A percentile compares a stretch with the other conserved stretches of the same genome.
These are phyloP conservation scores for Boletus speciosus DNA, from an alignment of 768 basidiomycete genomes.

Conservation along the genomic window DNA sequence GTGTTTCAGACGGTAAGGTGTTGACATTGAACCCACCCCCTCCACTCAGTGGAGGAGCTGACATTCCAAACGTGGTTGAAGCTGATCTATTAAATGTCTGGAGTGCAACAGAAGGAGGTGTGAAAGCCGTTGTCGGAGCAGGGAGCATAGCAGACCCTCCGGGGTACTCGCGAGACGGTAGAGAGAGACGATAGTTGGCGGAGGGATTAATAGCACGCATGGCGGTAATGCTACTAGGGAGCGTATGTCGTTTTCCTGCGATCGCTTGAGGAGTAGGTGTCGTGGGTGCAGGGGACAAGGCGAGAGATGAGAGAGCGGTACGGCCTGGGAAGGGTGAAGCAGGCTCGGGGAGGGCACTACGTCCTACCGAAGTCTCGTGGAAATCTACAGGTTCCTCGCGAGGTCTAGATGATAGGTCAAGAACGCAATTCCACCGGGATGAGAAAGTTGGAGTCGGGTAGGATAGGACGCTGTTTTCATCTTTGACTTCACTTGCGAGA, in stretches of 20 bases:
- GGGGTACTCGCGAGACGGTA: constrained; percentile 27
- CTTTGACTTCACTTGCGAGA: constrained; percentile 23
- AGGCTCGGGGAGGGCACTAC: constrained; percentile 63
- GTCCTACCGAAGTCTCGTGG: constrained; percentile 16
- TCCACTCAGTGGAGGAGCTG: constrained; percentile 31
- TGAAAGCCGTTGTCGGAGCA: constrained; percentile 16
- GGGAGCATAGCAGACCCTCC: constrained; percentile 10
- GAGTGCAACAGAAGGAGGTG: constrained; percentile 36
- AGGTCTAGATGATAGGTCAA: constrained; percentile 59
- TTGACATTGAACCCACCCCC: background rate
- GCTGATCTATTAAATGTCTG: constrained; percentile 30
- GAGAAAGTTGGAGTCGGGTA: constrained; percentile 76
- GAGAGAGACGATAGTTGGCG: constrained; percentile 21
- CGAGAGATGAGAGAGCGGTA: constrained; percentile 19
- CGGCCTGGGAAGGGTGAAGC: constrained; percentile 72
- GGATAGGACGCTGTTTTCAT: constrained; percentile 14
- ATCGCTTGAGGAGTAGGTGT: constrained; percentile 33
- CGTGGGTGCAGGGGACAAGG: constrained; percentile 26
- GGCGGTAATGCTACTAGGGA: constrained; percentile 35
- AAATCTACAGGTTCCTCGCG: constrained; percentile 20
- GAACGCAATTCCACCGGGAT: constrained; percentile 86
- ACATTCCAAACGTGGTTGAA: constrained; percentile 32
- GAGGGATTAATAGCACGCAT: constrained; percentile 27
- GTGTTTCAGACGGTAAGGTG: constrained; percentile 12
- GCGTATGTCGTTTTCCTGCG: constrained; percentile 59